Conservation (phyloP, 2,329 filamentous ascomycete species). For the Paraphoma sp. region DNA sequence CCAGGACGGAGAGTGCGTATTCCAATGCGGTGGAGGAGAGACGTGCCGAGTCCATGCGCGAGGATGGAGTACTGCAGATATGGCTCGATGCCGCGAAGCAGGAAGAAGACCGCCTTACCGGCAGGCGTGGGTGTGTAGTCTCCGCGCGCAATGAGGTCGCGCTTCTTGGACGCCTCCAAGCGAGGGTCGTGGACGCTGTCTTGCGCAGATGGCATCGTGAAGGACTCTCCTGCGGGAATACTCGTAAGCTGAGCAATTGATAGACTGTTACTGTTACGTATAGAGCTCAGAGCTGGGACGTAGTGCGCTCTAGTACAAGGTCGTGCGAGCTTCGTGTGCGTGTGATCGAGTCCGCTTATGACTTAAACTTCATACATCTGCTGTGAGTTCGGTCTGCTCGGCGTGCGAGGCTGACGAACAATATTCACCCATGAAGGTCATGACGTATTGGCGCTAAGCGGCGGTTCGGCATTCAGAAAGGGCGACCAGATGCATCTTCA, state of each 20-base stretch:
- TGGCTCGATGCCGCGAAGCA: constrained; percentile 56
- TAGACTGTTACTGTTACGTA: not conserved
- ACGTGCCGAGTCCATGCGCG: constrained; percentile 48
- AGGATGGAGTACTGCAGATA: constrained; percentile 59
- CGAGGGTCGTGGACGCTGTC: constrained; percentile 32
- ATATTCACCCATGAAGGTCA: not conserved
- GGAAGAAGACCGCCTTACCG: constrained; percentile 52
- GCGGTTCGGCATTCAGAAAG: not conserved
- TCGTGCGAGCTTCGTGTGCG: too few relatives aligned
- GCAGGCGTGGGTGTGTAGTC: constrained; percentile 48
- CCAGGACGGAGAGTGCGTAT: constrained; percentile 53
- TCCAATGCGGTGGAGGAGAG: constrained; percentile 56
- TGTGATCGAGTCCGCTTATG: too few relatives aligned
- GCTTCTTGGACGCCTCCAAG: constrained; percentile 36
- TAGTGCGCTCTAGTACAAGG: too few relatives aligned
- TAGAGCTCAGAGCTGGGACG: too few relatives aligned
- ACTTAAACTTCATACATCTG: too few relatives aligned
- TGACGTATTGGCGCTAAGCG: constrained; percentile 6
- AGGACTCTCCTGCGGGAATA: too few relatives aligned
- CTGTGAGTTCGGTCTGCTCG: not conserved
- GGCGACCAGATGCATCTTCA: not conserved
- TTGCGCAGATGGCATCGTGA: constrained; percentile 10
- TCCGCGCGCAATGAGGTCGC: constrained; percentile 51
- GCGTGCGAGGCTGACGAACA: not conserved
- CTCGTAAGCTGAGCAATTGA: not conserved